Evolutionary conservation across 345 rosid species (phyloP), one percentile per base, ranked within the genome.

Genomic region (Brassica juncea): DNA sequence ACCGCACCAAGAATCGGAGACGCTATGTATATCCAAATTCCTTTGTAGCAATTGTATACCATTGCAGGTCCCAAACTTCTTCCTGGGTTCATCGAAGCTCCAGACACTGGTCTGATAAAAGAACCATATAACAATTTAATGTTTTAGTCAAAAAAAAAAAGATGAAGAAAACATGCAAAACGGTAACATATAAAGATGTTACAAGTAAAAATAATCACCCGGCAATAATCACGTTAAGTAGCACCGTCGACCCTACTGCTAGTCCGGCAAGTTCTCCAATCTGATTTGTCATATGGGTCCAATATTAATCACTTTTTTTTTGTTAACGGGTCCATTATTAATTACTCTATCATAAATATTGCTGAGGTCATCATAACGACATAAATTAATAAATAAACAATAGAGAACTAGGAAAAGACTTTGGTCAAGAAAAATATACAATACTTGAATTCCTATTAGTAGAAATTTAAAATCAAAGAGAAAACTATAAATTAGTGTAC

Each of bases 251-350:
- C 5, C 99, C 99, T 14, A 96, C 86, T 0, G 98, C 98, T 55
- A 96, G 88, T 15, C 98, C 98, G 1, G 98, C 98, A 34, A 96
- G 94, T 61, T 96, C 97, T 59, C 99, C 99, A 61, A 93, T 90
- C 98, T 95, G 86, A 67, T 66, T 34, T 34, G 55, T 65, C 47
- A 37, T 32, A 44, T 58, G 66, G 37, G 25, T 28, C 25, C 4
- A 69, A 28, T 66, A 11, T 55, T 44, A 70, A 59, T 11, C 8
- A 52, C 7, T 52, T 52, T 52, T n/a, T 8, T 47, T 66, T 47
- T 32, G 60, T 64, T 25, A 62, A 57, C 49, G 59, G 35, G 23
- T 28, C 23, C 4, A 68, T 37, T 75, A 11, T 54, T 32, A 70
- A 58, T 9, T 47, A 47, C 16, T 47, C 52, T 74, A 62, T 75